Evolutionary conservation across 768 basidiomycete species (phyloP).

Genomic region (Krasilnikovozyma curviuscula): DNA sequence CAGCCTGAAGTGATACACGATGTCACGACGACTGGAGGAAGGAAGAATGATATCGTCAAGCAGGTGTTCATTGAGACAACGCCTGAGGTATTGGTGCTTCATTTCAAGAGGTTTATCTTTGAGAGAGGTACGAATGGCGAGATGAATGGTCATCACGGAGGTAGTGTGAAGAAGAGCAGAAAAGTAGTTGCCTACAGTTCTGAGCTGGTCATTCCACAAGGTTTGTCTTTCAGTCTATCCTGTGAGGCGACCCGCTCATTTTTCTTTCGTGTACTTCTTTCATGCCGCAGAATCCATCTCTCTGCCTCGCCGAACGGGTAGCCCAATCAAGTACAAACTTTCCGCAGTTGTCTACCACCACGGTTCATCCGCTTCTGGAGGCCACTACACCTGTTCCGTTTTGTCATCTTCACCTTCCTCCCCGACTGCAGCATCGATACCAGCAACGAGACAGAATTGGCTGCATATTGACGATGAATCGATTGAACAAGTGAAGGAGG

Average conservation of each 20-base stretch:
- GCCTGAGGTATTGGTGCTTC: slow-evolving; percentile 66
- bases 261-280: not conserved
- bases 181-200: slow-evolving; percentile 62
- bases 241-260: not conserved
- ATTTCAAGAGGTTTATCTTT: slow-evolving; percentile 80
- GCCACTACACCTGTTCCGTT: slow-evolving; percentile 87
- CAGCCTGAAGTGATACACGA: slow-evolving; percentile 59
- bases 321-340: slow-evolving; percentile 38
- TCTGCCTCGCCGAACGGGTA: not conserved
- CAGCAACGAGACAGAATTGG: slow-evolving; percentile 44
- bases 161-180: slow-evolving; percentile 48
- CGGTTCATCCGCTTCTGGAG: slow-evolving; percentile 69
- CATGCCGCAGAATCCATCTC: slow-evolving; percentile 1
- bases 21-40: slow-evolving; percentile 40
- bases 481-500: slow-evolving; percentile 47
- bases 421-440: slow-evolving; percentile 27
- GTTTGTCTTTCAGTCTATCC: slow-evolving; percentile 28
- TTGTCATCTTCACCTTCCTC: slow-evolving; percentile 34
- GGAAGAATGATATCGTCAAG: slow-evolving; percentile 52
- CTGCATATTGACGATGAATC: slow-evolving; percentile 84
- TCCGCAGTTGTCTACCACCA: slow-evolving; percentile 78
- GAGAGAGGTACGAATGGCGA: slow-evolving; percentile 49
- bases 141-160: not conserved
- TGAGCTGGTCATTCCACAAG: slow-evolving; percentile 54
- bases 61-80: slow-evolving; percentile 58